These are phyloP conservation scores for Entomortierella parvispora DNA, from an alignment of 192 early-diverging fungal genomes.

Conservation along the genomic window DNA sequence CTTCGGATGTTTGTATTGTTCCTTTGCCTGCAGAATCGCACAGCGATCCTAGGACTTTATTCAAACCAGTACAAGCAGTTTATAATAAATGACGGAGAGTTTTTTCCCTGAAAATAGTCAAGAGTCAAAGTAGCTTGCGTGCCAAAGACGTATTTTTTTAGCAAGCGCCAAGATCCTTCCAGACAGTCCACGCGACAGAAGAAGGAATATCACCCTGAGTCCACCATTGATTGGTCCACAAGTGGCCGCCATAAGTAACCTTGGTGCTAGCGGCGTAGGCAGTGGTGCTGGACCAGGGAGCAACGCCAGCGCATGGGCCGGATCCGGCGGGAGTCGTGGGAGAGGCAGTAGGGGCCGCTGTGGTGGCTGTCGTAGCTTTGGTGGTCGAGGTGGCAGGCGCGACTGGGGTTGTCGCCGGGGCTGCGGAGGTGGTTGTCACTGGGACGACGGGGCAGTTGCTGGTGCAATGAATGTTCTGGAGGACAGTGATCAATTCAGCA, in stretches of 20 bases:
- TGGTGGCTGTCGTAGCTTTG: conserved; percentile 7
- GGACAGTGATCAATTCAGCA: conserved; percentile 43
- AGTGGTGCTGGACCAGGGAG: conserved; percentile 31
- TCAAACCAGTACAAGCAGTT: no score
- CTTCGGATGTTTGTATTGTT: no score
- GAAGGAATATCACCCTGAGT: conserved; percentile 41
- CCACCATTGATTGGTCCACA: conserved; percentile 51
- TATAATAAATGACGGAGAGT: background rate
- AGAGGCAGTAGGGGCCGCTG: conserved; percentile 1
- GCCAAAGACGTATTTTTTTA: background rate
- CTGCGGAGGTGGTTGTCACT: conserved; percentile 6
- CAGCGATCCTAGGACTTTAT: no score
- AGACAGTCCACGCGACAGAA: conserved; percentile 17
- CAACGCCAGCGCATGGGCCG: conserved; percentile 29
- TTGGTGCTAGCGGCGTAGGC: conserved; percentile 35
- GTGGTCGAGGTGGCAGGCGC: conserved; percentile 2
- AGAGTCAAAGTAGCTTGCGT: no score
- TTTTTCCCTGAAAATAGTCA: background rate
- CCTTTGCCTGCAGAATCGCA: no score
- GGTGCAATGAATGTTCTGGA: conserved; percentile 50
- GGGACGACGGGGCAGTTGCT: conserved; percentile 43
- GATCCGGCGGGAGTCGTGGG: conserved; percentile 4
- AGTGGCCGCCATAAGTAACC: conserved; percentile 38
- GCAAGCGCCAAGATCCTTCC: conserved; percentile 53
- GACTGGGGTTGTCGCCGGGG: background rate